A percentile compares a stretch with the other conserved stretches of the same genome.
phyloP scores from a whole-genome alignment of 345 rosid species.

The Chamaenerion angustifolium region DNA sequence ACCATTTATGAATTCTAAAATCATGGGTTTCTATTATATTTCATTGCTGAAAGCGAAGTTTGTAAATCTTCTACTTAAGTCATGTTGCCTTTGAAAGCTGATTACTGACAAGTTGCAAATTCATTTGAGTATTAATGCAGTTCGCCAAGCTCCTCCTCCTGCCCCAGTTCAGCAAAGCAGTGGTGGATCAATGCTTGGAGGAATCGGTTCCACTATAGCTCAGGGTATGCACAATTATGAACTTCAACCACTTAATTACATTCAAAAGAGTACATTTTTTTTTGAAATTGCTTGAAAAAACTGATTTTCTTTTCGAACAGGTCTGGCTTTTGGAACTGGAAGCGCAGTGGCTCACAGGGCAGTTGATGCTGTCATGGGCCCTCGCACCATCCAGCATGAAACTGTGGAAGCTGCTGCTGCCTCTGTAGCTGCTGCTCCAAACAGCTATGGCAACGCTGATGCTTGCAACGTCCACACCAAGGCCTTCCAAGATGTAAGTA shows the following conservation, averaged over 20 bases:
- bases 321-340: constrained; percentile 94
- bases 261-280: no score
- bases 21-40: background rate
- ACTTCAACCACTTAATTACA: no score
- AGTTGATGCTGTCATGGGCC: constrained; percentile 86
- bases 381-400: constrained; percentile 84
- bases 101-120: background rate
- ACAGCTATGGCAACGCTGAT: constrained; percentile 31
- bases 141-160: constrained; percentile 72
- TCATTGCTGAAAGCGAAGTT: no score
- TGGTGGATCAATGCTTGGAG: constrained; percentile 61
- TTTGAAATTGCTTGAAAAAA: no score
- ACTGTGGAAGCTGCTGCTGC: constrained; percentile 39
- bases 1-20: no score
- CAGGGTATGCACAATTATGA: constrained; percentile 39
- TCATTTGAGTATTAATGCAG: constrained; percentile 22
- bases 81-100: no score
- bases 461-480: constrained; percentile 67
- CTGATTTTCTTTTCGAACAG: constrained; percentile 17
- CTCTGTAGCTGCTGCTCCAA: constrained; percentile 24
- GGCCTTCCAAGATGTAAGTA: constrained; percentile 86
- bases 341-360: constrained; percentile 94
- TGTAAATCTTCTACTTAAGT: background rate
- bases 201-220: constrained; percentile 93
- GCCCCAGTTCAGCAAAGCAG: constrained; percentile 52